phyloP scores from a whole-genome alignment of 2,329 filamentous ascomycete species.

The Sphaerulina vaccinii region DNA sequence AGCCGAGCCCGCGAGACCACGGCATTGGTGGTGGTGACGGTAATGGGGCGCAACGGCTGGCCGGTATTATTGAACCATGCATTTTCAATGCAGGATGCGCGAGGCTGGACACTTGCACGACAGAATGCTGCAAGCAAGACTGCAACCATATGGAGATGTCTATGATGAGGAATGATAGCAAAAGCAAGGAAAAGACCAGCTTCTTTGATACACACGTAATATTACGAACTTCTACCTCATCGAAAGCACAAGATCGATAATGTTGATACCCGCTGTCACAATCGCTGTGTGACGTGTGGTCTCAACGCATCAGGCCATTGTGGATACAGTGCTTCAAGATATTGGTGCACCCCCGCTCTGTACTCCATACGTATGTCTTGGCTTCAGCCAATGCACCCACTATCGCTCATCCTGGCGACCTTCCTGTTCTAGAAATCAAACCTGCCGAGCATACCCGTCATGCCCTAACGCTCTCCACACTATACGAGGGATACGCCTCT shows the following conservation, averaged over 20 bases:
- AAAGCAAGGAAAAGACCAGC: too few relatives aligned
- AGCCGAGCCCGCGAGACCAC: too few relatives aligned
- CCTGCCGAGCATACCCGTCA: background rate
- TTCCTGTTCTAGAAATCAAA: background rate
- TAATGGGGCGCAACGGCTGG: too few relatives aligned
- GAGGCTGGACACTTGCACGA: too few relatives aligned
- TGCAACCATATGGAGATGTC: background rate
- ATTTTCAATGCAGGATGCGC: too few relatives aligned
- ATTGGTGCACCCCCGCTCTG: background rate
- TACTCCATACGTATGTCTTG: background rate
- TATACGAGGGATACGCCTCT: too few relatives aligned
- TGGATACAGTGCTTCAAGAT: background rate
- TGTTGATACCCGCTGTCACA: slow-evolving; percentile 13
- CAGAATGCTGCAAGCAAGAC: too few relatives aligned
- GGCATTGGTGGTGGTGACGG: too few relatives aligned
- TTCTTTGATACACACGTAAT: background rate
- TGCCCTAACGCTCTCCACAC: background rate
- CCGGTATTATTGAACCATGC: background rate
- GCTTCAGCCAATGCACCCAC: background rate
- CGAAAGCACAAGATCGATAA: too few relatives aligned
- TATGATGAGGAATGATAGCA: background rate
- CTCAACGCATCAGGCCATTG: background rate
- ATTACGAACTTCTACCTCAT: background rate
- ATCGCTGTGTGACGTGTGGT: slow-evolving; percentile 7
- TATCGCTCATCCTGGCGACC: background rate